Percentiles rank a stretch among this genome's conserved stretches.
Conservation (phyloP, 345 rosid species). For the Alliaria petiolata region DNA sequence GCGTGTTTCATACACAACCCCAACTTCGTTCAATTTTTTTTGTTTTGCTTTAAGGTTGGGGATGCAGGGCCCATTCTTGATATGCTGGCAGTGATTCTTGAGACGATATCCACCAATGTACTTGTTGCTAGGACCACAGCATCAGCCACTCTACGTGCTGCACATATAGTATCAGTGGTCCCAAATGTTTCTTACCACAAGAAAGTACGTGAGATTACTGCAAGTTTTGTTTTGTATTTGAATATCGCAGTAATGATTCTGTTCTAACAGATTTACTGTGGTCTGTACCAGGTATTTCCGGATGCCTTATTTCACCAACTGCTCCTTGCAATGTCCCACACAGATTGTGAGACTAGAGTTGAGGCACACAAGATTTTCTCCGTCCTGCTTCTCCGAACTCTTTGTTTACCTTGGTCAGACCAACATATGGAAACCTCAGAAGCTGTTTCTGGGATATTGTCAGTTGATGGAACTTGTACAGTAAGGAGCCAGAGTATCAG, state of each 20-base stretch:
- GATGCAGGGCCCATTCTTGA: slow-evolving; percentile 89
- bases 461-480: slow-evolving; percentile 27
- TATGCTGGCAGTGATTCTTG: slow-evolving; percentile 75
- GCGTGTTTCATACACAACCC: background rate
- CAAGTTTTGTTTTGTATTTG: background rate
- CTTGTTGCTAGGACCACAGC: slow-evolving; percentile 64
- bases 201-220: slow-evolving; percentile 49
- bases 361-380: slow-evolving; percentile 73
- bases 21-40: background rate
- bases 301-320: slow-evolving; percentile 86
- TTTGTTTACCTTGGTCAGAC: slow-evolving; percentile 50
- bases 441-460: slow-evolving; percentile 33
- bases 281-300: slow-evolving; percentile 73
- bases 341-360: slow-evolving; percentile 72
- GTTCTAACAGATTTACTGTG: slow-evolving; percentile 3
- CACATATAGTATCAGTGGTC: slow-evolving; percentile 58
- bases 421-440: slow-evolving; percentile 38
- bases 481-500: slow-evolving; percentile 37
- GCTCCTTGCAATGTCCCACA: slow-evolving; percentile 79
- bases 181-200: slow-evolving; percentile 70
- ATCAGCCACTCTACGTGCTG: slow-evolving; percentile 61
- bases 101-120: slow-evolving; percentile 55
- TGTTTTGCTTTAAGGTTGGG: slow-evolving; percentile 58
- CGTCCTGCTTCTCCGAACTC: slow-evolving; percentile 64
- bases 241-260: slow-evolving; percentile 16